A percentile compares a stretch with the other conserved stretches of the same genome.
These are phyloP conservation scores for Rhodotorula sp. DNA, from an alignment of 1,284 basidiomycete genomes.

Conservation along the genomic window DNA sequence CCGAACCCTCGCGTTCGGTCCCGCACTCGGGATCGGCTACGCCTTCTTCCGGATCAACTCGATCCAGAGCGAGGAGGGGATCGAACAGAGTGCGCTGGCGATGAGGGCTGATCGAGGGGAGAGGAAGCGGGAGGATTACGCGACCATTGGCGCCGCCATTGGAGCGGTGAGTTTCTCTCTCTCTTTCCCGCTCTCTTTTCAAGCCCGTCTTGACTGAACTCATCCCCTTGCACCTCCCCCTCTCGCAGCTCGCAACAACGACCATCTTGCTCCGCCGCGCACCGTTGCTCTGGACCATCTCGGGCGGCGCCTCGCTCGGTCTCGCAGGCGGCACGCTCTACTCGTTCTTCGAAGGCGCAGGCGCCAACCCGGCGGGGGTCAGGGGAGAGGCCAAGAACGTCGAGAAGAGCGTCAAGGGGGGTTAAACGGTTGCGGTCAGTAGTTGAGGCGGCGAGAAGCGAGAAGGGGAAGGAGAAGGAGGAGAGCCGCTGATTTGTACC, in stretches of 20 bases:
- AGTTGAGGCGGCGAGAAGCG: background rate
- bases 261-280: constrained; percentile 39
- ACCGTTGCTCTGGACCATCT: constrained; percentile 25
- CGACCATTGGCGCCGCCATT: background rate
- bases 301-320: constrained; percentile 35
- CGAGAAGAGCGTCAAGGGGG: background rate
- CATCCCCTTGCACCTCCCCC: background rate
- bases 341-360: background rate
- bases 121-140: constrained; percentile 3
- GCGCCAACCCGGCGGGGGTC: background rate
- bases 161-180: background rate
- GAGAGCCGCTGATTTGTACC: too few relatives aligned
- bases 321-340: constrained; percentile 37
- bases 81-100: background rate
- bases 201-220: background rate
- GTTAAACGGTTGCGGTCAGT: too few relatives aligned
- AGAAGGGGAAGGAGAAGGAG: too few relatives aligned
- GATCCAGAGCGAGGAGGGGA: background rate
- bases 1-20: background rate
- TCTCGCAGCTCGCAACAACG: constrained; percentile 28
- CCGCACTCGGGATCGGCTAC: background rate
- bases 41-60: background rate
- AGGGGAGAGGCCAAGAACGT: background rate
- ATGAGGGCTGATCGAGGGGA: background rate
- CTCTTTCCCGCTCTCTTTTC: background rate